Percentiles rank a stretch among this genome's conserved stretches.
These are phyloP conservation scores for Cronartium ribicola DNA, from an alignment of 1,284 basidiomycete species.

Conservation along the genomic window DNA sequence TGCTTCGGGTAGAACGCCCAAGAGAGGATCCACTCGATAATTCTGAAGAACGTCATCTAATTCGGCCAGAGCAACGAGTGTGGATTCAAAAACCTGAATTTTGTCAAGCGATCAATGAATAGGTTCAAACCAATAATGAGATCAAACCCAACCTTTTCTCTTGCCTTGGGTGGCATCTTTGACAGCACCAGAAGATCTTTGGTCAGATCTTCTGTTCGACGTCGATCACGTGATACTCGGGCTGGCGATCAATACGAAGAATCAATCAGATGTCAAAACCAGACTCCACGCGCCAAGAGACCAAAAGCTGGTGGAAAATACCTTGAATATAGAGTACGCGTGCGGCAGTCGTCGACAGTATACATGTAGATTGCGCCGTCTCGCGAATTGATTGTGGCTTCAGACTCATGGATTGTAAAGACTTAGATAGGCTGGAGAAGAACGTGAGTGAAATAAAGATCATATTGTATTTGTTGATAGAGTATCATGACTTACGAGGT, in stretches of 20 bases:
- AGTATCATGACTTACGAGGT: too few relatives aligned
- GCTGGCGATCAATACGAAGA: neutral
- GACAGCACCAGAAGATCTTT: conserved; percentile 23
- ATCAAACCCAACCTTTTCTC: conserved; percentile 25
- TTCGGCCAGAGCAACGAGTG: conserved; percentile 24
- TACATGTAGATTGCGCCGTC: neutral
- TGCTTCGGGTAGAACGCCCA: conserved; percentile 41
- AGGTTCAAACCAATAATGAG: neutral
- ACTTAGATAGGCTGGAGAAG: neutral
- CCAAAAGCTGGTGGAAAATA: neutral
- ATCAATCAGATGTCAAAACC: neutral
- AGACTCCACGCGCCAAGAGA: neutral
- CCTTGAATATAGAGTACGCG: conserved; percentile 5
- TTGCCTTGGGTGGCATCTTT: conserved; percentile 29
- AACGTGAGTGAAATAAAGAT: too few relatives aligned
- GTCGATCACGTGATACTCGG: conserved; percentile 23
- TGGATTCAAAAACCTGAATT: conserved; percentile 31
- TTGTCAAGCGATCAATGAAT: neutral
- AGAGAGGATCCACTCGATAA: conserved; percentile 35
- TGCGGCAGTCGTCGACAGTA: neutral
- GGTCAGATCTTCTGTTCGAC: conserved; percentile 20
- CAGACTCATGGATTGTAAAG: neutral
- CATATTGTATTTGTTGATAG: too few relatives aligned
- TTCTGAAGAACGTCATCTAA: conserved; percentile 40
- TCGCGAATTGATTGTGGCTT: neutral